A percentile compares a stretch with the other conserved stretches of the same genome.
These are phyloP conservation scores for Paecilomyces variotii DNA, from an alignment of 2,329 filamentous ascomycete species.

Conservation along the genomic window DNA sequence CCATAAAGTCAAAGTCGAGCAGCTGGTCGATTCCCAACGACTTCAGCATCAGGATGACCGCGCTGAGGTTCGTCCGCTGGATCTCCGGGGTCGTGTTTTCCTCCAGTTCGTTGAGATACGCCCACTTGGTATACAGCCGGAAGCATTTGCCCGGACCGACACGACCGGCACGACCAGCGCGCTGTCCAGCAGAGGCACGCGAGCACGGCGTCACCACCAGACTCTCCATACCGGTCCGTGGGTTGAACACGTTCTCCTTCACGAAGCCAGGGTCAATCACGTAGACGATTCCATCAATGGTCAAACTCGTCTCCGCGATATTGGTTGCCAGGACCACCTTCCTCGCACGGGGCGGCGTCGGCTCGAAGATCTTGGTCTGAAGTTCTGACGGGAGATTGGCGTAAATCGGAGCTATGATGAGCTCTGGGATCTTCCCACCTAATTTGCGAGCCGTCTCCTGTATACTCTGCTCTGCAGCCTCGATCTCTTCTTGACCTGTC, in stretches of 20 bases:
- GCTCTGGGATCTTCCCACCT: constrained; percentile 72
- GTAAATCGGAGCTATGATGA: constrained; percentile 90
- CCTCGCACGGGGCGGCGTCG: constrained; percentile 72
- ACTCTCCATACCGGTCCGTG: constrained; percentile 84
- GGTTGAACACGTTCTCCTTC: constrained; percentile 92
- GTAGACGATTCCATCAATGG: constrained; percentile 91
- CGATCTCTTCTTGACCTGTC: constrained; percentile 94
- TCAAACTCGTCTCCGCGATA: constrained; percentile 92
- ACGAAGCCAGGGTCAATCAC: constrained; percentile 94
- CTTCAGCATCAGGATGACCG: constrained; percentile 77
- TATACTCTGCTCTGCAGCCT: constrained; percentile 74
- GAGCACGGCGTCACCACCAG: constrained; percentile 87
- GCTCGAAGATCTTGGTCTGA: constrained; percentile 90
- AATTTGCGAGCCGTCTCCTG: constrained; percentile 81
- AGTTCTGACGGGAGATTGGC: constrained; percentile 85
- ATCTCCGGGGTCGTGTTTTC: constrained; percentile 91
- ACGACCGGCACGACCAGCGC: constrained; percentile 85
- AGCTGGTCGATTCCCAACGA: constrained; percentile 87
- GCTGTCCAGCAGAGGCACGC: constrained; percentile 83
- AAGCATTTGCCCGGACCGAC: constrained; percentile 91
- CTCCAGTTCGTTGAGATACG: constrained; percentile 90
- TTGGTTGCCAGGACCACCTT: constrained; percentile 95
- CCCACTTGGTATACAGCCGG: constrained; percentile 85
- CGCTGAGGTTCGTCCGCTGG: constrained; percentile 77
- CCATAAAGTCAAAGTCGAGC: constrained; percentile 93